Evolutionary conservation across 768 basidiomycete species (phyloP), one percentile per base, ranked within the genome.

Genomic region (Hericium erinaceus): DNA sequence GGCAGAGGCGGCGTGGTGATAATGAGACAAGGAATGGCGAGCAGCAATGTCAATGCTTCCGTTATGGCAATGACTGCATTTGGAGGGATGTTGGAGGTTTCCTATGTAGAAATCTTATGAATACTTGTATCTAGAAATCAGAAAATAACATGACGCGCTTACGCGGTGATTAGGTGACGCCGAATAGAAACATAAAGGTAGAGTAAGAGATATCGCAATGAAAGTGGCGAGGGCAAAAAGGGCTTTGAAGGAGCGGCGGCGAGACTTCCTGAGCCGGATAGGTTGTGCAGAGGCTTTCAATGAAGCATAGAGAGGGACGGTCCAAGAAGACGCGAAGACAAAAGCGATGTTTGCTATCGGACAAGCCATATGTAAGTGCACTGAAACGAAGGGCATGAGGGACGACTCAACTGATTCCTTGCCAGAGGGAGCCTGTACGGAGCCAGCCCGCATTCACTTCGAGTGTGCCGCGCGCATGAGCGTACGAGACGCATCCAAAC

Each of bases 221-320:
- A 69, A 56, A 58, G 81, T 69, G 53, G 85, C 82, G 28, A 77
- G 55, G 51, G 73, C 62, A 40, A 59, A 82, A 83, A 89, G 70
- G 3, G 78, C 64, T 55, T 77, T 76, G 72, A 88, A 89, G 4
- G 83, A 85, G 51, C 74, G 78, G 37, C 74, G 71, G 37, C 72
- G 74, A 12, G 77, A 71, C 52, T 74, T 73, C 69, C 81, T 83
- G 8, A 59, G 56, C 4, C 66, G 66, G 15, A 74, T 60, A 5
- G 74, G 68, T 54, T 72, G 74, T 10, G 69, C 55, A 6, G 72
- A 70, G 26, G 77, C 77, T 57, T 77, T 77, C 54, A 87, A 68
- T 3, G 85, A 80, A 39, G 81, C 74, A 60, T 86, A 87, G 55
- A 89, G 68, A 18, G 84, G 80, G 16, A 88, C 73, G 4, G 88